Evolutionary conservation across 1,284 basidiomycete species (phyloP).

Genomic region (Cystobasidium pallidum): DNA sequence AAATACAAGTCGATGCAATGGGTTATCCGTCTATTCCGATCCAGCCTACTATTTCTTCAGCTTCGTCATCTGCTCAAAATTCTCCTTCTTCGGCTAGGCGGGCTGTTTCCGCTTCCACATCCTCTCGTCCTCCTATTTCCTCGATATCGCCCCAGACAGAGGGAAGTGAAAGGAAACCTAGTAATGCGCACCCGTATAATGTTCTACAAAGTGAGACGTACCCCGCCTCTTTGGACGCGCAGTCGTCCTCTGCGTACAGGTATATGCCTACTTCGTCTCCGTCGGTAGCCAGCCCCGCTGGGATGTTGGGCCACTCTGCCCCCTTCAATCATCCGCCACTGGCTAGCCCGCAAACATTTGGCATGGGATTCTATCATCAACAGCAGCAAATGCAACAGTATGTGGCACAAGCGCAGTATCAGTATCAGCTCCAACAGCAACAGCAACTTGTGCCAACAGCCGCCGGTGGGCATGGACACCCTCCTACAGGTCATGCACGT

Average conservation of each 20-base stretch:
- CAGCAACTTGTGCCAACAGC: background rate
- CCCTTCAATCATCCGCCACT: background rate
- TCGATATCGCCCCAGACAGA: background rate
- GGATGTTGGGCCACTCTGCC: background rate
- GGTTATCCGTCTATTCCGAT: background rate
- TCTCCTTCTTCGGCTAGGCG: constrained; percentile 12
- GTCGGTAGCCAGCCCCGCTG: background rate
- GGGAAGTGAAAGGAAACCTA: background rate
- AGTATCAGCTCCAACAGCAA: constrained; percentile 20
- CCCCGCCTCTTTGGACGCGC: background rate
- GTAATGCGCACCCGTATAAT: background rate
- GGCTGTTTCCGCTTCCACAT: background rate
- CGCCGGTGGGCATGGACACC: background rate
- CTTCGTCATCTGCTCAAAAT: background rate
- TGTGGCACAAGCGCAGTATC: constrained; percentile 4
- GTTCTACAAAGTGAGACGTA: background rate
- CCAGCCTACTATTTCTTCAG: background rate
- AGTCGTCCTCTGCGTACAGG: background rate
- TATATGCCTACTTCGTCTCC: no score
- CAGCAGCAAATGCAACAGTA: constrained; percentile 7
- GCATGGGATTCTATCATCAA: background rate
- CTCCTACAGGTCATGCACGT: background rate
- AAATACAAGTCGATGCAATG: constrained; percentile 1
- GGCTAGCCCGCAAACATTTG: background rate
- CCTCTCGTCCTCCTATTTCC: background rate